These are phyloP conservation scores for Starmerella lactis-condensi DNA, from an alignment of 805 yeast genomes.

Conservation along the genomic window DNA sequence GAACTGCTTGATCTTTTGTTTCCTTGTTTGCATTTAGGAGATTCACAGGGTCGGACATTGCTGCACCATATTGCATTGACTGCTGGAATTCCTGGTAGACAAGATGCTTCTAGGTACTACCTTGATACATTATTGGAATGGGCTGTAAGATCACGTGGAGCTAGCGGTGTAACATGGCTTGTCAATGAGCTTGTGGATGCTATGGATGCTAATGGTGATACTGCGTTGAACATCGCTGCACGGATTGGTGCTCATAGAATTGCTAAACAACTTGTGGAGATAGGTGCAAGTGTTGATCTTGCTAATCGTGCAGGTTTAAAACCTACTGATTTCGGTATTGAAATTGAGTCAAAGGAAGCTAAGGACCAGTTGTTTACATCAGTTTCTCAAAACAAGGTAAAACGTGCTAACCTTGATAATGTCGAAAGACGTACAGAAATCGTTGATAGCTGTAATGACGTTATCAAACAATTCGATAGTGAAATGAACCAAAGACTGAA, in stretches of 20 bases:
- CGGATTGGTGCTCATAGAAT: constrained; percentile 67
- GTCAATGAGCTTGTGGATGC: constrained; percentile 62
- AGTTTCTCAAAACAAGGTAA: background rate
- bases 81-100: constrained; percentile 57
- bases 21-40: constrained; percentile 50
- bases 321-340: constrained; percentile 69
- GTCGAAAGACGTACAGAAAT: constrained; percentile 27
- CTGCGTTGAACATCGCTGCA: constrained; percentile 83
- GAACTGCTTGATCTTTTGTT: constrained; percentile 52
- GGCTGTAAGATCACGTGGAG: constrained; percentile 40
- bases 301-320: constrained; percentile 73
- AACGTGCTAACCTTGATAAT: constrained; percentile 4
- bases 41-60: constrained; percentile 57
- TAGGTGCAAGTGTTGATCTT: constrained; percentile 68
- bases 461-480: constrained; percentile 34
- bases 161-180: constrained; percentile 32
- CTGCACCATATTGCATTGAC: constrained; percentile 73
- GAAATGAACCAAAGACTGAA: constrained; percentile 43
- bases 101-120: constrained; percentile 56
- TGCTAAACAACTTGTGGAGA: constrained; percentile 62
- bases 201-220: constrained; percentile 87
- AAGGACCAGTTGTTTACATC: background rate
- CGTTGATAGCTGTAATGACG: constrained; percentile 33
- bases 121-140: constrained; percentile 56
- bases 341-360: background rate